Base-by-base conservation (phyloP, 305 asterid species). In the Fraxinus platypoda region DNA sequence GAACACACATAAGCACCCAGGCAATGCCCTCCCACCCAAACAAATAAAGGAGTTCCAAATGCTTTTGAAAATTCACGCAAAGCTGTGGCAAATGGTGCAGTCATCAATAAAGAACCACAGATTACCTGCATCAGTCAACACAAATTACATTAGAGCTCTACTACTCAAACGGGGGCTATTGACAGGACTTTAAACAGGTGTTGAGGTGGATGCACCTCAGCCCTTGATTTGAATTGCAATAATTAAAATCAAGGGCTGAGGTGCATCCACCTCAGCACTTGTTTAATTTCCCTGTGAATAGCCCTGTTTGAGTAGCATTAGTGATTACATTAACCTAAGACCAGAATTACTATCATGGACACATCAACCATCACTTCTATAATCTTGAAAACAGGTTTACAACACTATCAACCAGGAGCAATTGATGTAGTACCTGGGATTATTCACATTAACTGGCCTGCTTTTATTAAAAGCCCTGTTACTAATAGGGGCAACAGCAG, bases 401-500 rank as follows among this genome's bases (percentile, higher is more conserved):
- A 54, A 68, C 17, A 57, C 21, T 1, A 59, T 77, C 6, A 34
- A 75, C 62, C 62, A 49, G 8, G 0, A 74, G 15, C 11, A 75
- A 41, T 17, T 49, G 62, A 49, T 54, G 19, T 68, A 54, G 78
- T 87, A 93, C 98, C 98, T 95, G 83, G 84, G 86, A 77, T 86
- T 91, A 80, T 92, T 87, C 84, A 86, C 84, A 88, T 80, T 89
- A 85, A 82, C 81, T 59, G 87, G 75, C 88, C 88, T 85, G 83
- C 83, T 78, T 80, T 86, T 88, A 86, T 87, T 89, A 85, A 93
- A 91, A 28, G 85, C 86, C 83, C 92, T 90, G 83, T 78, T 84
- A 71, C 83, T 89, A 72, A 88, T 82, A 79, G 98, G 97, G 81
- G 93, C 89, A 89, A 81, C 89, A 75, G 92, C 92, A 19, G 95